A percentile compares a stretch with the other conserved stretches of the same genome.
Conservation (phyloP, 2,329 filamentous ascomycete genomes). For the Phaeophleospora eucalypticola region DNA sequence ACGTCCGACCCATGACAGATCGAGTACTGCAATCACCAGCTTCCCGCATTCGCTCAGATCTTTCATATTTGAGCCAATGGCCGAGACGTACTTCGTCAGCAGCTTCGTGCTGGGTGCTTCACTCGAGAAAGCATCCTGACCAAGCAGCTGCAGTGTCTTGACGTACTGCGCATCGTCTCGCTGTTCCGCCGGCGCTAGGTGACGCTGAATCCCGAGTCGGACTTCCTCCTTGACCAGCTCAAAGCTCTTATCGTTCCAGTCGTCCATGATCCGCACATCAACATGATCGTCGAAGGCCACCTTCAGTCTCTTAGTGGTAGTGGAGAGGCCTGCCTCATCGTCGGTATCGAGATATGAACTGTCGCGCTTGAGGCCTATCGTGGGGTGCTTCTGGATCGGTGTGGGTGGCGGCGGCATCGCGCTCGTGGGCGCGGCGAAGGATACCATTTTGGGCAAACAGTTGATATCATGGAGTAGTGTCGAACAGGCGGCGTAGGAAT, state of each 20-base stretch:
- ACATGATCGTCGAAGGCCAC: slow-evolving; percentile 49
- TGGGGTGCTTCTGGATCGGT: slow-evolving; percentile 29
- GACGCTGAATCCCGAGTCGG: slow-evolving; percentile 44
- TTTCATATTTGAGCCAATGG: slow-evolving; percentile 55
- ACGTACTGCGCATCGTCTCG: slow-evolving; percentile 56
- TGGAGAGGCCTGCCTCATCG: slow-evolving; percentile 33
- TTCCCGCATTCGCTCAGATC: slow-evolving; percentile 54
- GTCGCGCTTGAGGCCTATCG: slow-evolving; percentile 34
- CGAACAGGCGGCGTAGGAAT: background rate
- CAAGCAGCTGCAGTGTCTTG: slow-evolving; percentile 38
- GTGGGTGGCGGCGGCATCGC: slow-evolving; percentile 33
- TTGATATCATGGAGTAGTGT: slow-evolving; percentile 7
- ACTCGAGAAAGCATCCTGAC: slow-evolving; percentile 24
- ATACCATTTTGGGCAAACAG: slow-evolving; percentile 29
- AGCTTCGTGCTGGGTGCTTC: slow-evolving; percentile 50
- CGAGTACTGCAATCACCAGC: slow-evolving; percentile 55
- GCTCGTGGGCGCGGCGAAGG: slow-evolving; percentile 27
- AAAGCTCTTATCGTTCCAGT: slow-evolving; percentile 50
- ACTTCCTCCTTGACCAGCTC: slow-evolving; percentile 60
- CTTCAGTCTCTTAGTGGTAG: slow-evolving; percentile 42
- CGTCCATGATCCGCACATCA: slow-evolving; percentile 44
- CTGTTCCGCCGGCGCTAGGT: slow-evolving; percentile 36
- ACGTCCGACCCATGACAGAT: slow-evolving; percentile 59
- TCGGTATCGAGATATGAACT: slow-evolving; percentile 35
- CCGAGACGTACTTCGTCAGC: slow-evolving; percentile 56